Conservation (phyloP, 257 asterid genomes). For the Lithospermum erythrorhizon region DNA sequence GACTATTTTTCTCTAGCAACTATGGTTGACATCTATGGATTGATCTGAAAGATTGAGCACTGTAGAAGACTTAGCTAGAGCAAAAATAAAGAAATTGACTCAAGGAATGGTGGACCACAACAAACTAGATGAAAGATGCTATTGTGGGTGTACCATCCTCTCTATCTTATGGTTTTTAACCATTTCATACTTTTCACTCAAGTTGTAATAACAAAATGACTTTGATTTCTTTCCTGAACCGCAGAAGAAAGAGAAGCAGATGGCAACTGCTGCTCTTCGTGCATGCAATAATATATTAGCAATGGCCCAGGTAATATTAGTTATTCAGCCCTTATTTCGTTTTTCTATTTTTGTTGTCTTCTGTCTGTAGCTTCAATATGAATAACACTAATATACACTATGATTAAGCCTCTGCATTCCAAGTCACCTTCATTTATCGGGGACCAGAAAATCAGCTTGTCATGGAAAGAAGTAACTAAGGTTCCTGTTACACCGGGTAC, state of each 20-base stretch:
- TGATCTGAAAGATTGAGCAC: slow-evolving; percentile 61
- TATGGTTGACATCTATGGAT: slow-evolving; percentile 18
- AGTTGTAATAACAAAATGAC: background rate
- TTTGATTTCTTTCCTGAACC: slow-evolving; percentile 8
- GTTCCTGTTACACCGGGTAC: slow-evolving; percentile 31
- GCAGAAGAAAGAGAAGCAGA: slow-evolving; percentile 88
- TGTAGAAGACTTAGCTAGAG: slow-evolving; percentile 63
- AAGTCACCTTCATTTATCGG: slow-evolving; percentile 82
- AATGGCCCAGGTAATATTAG: slow-evolving; percentile 54
- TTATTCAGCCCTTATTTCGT: slow-evolving; percentile 1
- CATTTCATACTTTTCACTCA: background rate
- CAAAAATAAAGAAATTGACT: slow-evolving; percentile 81
- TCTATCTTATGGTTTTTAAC: background rate
- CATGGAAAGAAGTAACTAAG: slow-evolving; percentile 79
- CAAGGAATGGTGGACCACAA: slow-evolving; percentile 93
- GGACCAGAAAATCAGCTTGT: slow-evolving; percentile 64
- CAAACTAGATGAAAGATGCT: slow-evolving; percentile 63
- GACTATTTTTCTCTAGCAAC: background rate
- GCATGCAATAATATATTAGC: slow-evolving; percentile 72
- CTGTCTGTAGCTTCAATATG: background rate
- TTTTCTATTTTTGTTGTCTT: background rate
- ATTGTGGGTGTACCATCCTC: slow-evolving; percentile 43
- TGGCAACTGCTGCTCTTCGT: slow-evolving; percentile 66
- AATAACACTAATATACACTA: slow-evolving; percentile 1
- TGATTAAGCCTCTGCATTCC: slow-evolving; percentile 64